phyloP scores from a whole-genome alignment of 768 basidiomycete species.

The Amanita exitialis region DNA sequence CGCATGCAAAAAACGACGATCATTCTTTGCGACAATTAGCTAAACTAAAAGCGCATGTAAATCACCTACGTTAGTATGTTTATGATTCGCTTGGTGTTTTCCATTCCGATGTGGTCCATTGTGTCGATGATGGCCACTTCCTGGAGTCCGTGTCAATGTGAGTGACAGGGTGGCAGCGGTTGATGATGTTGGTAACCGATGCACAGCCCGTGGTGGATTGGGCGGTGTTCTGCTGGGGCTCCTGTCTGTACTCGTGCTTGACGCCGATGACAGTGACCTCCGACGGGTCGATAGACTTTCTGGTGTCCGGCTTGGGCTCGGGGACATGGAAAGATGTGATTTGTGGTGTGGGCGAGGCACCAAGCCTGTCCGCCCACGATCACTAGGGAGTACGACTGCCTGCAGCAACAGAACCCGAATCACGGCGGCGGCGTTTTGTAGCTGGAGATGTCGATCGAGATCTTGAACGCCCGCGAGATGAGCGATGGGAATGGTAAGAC shows the following conservation, averaged over 20 bases:
- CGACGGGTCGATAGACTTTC: slow-evolving; percentile 24
- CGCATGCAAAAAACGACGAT: slow-evolving; percentile 3
- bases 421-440: slow-evolving; percentile 42
- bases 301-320: slow-evolving; percentile 31
- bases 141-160: slow-evolving; percentile 19
- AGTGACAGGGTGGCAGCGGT: slow-evolving; percentile 27
- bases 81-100: slow-evolving; percentile 26
- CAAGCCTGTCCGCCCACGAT: slow-evolving; percentile 30
- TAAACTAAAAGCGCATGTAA: background rate
- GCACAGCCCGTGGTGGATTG: slow-evolving; percentile 42
- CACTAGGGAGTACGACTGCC: slow-evolving; percentile 41
- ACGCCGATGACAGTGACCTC: slow-evolving; percentile 43
- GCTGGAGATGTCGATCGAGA: slow-evolving; percentile 53
- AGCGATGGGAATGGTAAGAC: slow-evolving; percentile 55
- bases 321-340: slow-evolving; percentile 26
- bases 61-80: slow-evolving; percentile 18
- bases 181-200: slow-evolving; percentile 43
- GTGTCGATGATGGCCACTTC: slow-evolving; percentile 14
- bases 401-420: slow-evolving; percentile 35
- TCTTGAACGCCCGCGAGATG: slow-evolving; percentile 55
- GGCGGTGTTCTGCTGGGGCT: slow-evolving; percentile 49
- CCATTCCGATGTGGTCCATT: slow-evolving; percentile 21
- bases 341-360: slow-evolving; percentile 14
- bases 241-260: slow-evolving; percentile 45
- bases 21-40: slow-evolving; percentile 1